These are phyloP conservation scores for Clavariopsis aquatica DNA, from an alignment of 495 filamentous ascomycete genomes.

Conservation along the genomic window DNA sequence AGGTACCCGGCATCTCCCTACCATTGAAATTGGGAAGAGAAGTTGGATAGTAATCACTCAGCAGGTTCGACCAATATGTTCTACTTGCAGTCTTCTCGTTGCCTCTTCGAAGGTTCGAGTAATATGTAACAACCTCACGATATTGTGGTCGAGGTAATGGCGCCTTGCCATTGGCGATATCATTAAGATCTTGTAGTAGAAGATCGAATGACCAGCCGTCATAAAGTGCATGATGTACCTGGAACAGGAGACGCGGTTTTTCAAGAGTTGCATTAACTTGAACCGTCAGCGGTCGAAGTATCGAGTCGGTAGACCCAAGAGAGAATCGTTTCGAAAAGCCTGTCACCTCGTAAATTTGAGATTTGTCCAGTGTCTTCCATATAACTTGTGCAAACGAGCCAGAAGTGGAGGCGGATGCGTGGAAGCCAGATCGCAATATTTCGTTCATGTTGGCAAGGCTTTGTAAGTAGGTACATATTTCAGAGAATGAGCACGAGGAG, in stretches of 20 bases:
- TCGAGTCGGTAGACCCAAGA: conserved; percentile 44
- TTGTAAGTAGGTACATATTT: conserved; percentile 52
- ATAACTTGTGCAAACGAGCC: conserved; percentile 62
- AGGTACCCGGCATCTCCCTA: conserved; percentile 7
- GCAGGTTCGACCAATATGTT: conserved; percentile 59
- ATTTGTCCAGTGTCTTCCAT: conserved; percentile 53
- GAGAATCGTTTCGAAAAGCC: conserved; percentile 40
- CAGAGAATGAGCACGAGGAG: conserved; percentile 8
- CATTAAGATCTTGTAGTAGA: conserved; percentile 62
- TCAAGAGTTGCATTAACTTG: conserved; percentile 48
- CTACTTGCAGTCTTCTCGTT: conserved; percentile 41
- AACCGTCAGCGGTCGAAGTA: conserved; percentile 60
- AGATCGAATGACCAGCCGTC: conserved; percentile 84
- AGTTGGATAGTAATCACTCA: conserved; percentile 49
- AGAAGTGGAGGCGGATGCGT: conserved; percentile 47
- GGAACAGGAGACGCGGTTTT: conserved; percentile 47
- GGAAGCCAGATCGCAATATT: conserved; percentile 72
- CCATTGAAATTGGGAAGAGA: conserved; percentile 51
- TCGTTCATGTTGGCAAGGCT: conserved; percentile 57
- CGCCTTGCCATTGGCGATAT: conserved; percentile 41
- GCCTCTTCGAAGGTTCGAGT: conserved; percentile 27
- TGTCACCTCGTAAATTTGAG: conserved; percentile 49
- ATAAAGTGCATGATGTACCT: conserved; percentile 76
- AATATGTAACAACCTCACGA: conserved; percentile 49
- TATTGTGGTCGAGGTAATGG: conserved; percentile 55